Conservation (phyloP, 164 flowering plant species). For the Dillenia turbinata region DNA sequence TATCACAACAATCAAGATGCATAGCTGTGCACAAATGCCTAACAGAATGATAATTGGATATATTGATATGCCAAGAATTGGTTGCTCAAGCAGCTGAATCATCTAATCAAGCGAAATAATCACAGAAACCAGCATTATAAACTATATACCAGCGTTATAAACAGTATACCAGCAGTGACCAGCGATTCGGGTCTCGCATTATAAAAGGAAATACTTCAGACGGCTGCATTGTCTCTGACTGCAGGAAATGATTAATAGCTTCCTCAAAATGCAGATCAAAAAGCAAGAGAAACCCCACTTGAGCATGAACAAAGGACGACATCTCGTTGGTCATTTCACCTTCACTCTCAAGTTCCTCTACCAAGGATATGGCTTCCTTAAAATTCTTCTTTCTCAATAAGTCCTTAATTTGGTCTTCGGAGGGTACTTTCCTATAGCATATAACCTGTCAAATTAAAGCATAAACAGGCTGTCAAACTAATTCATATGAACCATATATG, state of each 20-base stretch:
- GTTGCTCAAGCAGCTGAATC: too few relatives aligned
- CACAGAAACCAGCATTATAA: too few relatives aligned
- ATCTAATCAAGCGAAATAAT: too few relatives aligned
- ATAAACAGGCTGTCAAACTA: neutral
- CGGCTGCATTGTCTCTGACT: conserved; percentile 90
- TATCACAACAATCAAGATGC: too few relatives aligned
- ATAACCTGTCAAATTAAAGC: conserved; percentile 40
- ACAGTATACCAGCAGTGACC: conserved; percentile 82
- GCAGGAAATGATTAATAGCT: conserved; percentile 89
- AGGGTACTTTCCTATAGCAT: conserved; percentile 66
- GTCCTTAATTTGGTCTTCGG: conserved; percentile 90
- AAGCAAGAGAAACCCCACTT: conserved; percentile 91
- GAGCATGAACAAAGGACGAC: conserved; percentile 94
- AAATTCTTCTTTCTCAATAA: conserved; percentile 76
- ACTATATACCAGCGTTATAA: neutral
- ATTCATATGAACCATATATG: too few relatives aligned
- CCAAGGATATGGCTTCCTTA: conserved; percentile 78
- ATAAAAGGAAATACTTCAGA: conserved; percentile 96
- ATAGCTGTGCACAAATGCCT: too few relatives aligned
- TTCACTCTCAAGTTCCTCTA: conserved; percentile 80
- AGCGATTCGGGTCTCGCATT: conserved; percentile 93
- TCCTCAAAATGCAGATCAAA: conserved; percentile 96
- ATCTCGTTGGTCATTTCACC: conserved; percentile 86
- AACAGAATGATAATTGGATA: too few relatives aligned
- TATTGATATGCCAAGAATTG: too few relatives aligned